These are phyloP conservation scores for Clonostachys chloroleuca DNA, from an alignment of 2,329 filamentous ascomycete species.

Conservation along the genomic window DNA sequence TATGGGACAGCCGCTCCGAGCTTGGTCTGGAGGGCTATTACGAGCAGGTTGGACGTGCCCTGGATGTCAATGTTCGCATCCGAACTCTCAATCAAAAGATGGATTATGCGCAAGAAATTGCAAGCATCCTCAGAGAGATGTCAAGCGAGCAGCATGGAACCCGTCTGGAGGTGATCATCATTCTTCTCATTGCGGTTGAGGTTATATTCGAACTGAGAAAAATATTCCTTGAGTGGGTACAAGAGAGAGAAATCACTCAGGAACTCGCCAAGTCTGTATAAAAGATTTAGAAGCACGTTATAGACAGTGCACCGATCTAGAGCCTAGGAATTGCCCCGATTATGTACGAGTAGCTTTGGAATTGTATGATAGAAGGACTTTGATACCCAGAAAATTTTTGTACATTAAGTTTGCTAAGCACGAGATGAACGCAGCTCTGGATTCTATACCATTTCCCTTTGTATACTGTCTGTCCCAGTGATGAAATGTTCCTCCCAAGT, in stretches of 20 bases:
- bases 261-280: not conserved
- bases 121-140: slow-evolving; percentile 80
- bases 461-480: too few relatives aligned
- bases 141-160: slow-evolving; percentile 87
- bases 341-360: too few relatives aligned
- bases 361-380: too few relatives aligned
- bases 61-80: slow-evolving; percentile 90
- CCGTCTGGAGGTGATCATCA: slow-evolving; percentile 92
- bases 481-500: too few relatives aligned
- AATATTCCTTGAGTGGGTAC: slow-evolving; percentile 59
- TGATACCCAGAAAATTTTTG: too few relatives aligned
- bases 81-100: slow-evolving; percentile 93
- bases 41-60: slow-evolving; percentile 81
- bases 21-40: slow-evolving; percentile 92
- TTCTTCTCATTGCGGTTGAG: slow-evolving; percentile 87
- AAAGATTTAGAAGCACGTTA: not conserved
- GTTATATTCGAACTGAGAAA: slow-evolving; percentile 81
- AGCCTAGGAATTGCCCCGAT: too few relatives aligned
- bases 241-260: slow-evolving; percentile 22
- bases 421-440: too few relatives aligned
- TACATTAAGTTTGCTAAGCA: too few relatives aligned
- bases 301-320: too few relatives aligned
- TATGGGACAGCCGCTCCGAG: slow-evolving; percentile 91
- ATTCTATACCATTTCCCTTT: too few relatives aligned
- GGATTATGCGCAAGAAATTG: slow-evolving; percentile 96